Conservation (phyloP, 2,329 filamentous ascomycete species). For the Sclerotinia glacialis region DNA sequence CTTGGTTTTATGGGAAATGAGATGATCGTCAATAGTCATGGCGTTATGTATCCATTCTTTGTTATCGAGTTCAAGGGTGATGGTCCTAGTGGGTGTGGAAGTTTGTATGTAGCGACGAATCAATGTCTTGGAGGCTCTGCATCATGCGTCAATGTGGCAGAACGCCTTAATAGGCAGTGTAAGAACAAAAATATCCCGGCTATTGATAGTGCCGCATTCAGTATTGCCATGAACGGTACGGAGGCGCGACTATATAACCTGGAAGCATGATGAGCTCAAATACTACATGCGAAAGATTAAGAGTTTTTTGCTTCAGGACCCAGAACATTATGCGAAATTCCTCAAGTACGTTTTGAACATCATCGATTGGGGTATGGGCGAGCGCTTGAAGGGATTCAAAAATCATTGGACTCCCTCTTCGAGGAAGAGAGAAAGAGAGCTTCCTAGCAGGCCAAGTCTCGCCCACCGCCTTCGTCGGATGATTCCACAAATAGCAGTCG, state of each 20-base stretch:
- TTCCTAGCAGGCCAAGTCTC: no score
- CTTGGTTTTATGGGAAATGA: no score
- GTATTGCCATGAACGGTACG: conserved; percentile 39
- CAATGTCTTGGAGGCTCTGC: conserved; percentile 25
- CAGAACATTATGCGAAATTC: conserved; percentile 32
- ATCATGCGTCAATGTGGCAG: conserved; percentile 39
- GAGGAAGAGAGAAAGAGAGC: not conserved
- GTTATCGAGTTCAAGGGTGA: no score
- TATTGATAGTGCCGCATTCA: conserved; percentile 38
- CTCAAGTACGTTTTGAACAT: conserved; percentile 1
- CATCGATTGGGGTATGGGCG: not conserved
- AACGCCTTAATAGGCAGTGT: conserved; percentile 31
- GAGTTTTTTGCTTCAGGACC: conserved; percentile 38
- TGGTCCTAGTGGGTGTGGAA: not conserved
- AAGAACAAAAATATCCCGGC: conserved; percentile 24
- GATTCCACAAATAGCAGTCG: no score
- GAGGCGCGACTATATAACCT: conserved; percentile 30
- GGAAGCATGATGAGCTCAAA: conserved; percentile 39
- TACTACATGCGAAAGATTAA: conserved; percentile 36
- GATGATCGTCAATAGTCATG: no score
- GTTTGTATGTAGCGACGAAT: conserved; percentile 12
- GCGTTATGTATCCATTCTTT: no score
- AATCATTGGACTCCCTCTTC: conserved; percentile 40
- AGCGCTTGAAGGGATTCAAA: conserved; percentile 27
- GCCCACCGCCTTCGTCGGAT: no score